phyloP scores from a whole-genome alignment of 768 basidiomycete species.

The Hygrophoropsis aurantiaca region DNA sequence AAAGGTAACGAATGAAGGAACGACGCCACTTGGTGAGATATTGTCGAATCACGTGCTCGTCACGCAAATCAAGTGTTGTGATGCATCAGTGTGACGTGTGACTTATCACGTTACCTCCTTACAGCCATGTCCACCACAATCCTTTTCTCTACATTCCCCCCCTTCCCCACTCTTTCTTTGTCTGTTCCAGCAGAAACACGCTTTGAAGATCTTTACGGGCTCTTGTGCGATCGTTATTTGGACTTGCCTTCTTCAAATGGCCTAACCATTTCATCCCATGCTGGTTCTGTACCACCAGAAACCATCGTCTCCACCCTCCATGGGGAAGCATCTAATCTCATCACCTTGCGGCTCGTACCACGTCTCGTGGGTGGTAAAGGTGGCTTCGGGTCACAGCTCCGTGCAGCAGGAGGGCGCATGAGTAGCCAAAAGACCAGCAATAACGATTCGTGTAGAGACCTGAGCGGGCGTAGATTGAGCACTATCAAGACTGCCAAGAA shows the following conservation, averaged over 20 bases:
- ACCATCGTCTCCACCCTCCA: constrained; percentile 37
- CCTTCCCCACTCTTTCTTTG: constrained; percentile 57
- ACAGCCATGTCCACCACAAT: constrained; percentile 48
- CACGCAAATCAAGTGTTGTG: no score
- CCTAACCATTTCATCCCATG: constrained; percentile 42
- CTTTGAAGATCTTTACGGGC: constrained; percentile 39
- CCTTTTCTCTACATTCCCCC: constrained; percentile 59
- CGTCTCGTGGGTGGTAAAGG: constrained; percentile 90
- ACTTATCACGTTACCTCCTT: background rate
- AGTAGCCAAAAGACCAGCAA: constrained; percentile 93
- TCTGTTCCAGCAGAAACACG: constrained; percentile 40
- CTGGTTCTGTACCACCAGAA: constrained; percentile 29
- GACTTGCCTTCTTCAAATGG: constrained; percentile 42
- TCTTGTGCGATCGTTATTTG: constrained; percentile 47
- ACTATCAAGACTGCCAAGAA: constrained; percentile 97
- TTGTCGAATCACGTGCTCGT: no score
- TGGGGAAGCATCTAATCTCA: constrained; percentile 35
- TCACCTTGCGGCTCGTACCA: constrained; percentile 74
- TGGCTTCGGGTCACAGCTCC: constrained; percentile 93
- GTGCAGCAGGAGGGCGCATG: constrained; percentile 98
- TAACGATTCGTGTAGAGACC: constrained; percentile 92
- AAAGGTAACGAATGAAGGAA: no score
- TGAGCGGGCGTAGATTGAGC: constrained; percentile 85
- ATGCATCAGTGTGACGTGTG: no score
- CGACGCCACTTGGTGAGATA: no score